Evolutionary conservation across 2,329 filamentous ascomycete species (phyloP), one percentile per base, ranked within the genome.

Genomic region (Alternaria sp.): DNA sequence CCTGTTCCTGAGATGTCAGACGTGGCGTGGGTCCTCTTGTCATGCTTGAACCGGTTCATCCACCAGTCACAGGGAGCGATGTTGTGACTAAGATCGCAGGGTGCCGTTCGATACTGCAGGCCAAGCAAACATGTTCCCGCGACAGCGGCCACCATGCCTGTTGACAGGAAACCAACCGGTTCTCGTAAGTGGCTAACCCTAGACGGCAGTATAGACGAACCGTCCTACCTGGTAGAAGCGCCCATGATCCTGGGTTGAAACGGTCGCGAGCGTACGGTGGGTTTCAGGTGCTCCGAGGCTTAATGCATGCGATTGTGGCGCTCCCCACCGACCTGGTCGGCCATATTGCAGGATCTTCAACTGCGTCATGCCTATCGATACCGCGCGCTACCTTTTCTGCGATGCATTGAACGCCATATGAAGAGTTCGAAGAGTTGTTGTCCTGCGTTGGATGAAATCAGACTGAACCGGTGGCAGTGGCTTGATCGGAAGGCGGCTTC

Each of bases 211-310:
- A 5, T 58, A 77, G 58, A 67, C 71, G 73, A 75, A 60, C 60
- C 55, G 65, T 68, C 66, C 69, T 60, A 65, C 63, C 25, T 63
- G 57, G 57, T 60, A 65, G 71, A 75, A 70, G 73, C 73, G 71
- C 77, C 75, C 69, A 61, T 58, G 57, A 56, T 65, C 73, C 71
- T 65, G 74, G 74, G 60, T 76, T 74, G 76, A 79, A 78, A 79
- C 77, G 69, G 61, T 71, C 63, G 73, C 47, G 56, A 60, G 59
- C 60, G 55, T 61, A 64, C 64, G 64, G 67, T 65, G 61, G 62
- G 77, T 79, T 79, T 79, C 77, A 78, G 63, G 62, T 75, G 68
- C 66, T 66, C 65, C 63, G 67, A 63, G 63, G 66, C 67, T 70
- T 57, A 33, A 72, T 69, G 72, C 72, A 64, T 71, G 60, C 59